Percentiles rank a stretch among this genome's conserved stretches.
Conservation (phyloP, 176 grass and related monocot species). For the Hsuehochloa calcarea region DNA sequence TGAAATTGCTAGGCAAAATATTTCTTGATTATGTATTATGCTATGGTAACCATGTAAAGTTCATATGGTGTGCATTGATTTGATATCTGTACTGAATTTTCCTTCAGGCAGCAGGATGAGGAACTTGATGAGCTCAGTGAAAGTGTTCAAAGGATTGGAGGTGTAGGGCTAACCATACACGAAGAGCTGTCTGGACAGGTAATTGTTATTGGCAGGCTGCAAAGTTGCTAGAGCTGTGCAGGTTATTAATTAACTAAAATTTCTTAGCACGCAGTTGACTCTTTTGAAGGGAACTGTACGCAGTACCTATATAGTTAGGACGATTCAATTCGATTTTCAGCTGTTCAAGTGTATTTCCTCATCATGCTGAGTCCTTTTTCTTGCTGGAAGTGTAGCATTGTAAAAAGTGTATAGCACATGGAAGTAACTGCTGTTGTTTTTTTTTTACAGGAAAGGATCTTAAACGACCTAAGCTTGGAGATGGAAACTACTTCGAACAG, state of each 20-base stretch:
- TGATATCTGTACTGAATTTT: background rate
- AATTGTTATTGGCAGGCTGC: background rate
- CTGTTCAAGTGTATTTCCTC: background rate
- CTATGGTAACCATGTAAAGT: background rate
- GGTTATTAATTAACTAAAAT: background rate
- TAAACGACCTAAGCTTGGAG: slow-evolving; percentile 76
- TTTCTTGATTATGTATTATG: background rate
- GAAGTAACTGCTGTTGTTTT: background rate
- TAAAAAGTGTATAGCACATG: background rate
- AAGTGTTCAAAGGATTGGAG: slow-evolving; percentile 81
- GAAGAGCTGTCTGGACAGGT: slow-evolving; percentile 89
- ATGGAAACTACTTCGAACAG: slow-evolving; percentile 97
- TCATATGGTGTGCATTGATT: background rate
- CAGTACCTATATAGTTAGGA: background rate
- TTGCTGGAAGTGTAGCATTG: background rate
- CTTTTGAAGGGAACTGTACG: background rate
- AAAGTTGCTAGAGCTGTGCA: background rate
- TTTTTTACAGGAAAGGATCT: slow-evolving; percentile 81
- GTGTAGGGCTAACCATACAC: slow-evolving; percentile 96
- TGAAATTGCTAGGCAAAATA: background rate
- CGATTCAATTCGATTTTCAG: background rate
- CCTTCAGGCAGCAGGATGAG: slow-evolving; percentile 88
- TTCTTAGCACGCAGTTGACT: background rate
- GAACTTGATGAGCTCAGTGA: slow-evolving; percentile 91
- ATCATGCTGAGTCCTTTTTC: background rate